Base-by-base conservation (phyloP, 768 basidiomycete genomes). In the Nevesoporus exiguus region DNA sequence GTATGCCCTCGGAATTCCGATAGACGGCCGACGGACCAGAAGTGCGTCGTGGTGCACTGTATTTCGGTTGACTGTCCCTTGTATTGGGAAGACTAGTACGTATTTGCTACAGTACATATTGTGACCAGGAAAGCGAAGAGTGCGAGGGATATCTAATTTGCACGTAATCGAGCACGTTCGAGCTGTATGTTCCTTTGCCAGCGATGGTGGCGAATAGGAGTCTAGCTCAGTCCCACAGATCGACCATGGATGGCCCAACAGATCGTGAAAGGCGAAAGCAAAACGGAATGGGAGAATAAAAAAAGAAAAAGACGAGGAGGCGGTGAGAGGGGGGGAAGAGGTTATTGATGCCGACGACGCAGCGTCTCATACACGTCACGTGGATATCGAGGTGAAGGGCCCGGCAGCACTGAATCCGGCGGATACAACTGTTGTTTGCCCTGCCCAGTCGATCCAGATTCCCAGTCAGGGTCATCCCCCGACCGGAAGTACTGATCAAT, bases 401-500 rank as follows among this genome's bases (percentile, higher is more conserved):
- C 52, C 6, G 22, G 21, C 1, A 36, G n/a, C 22, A 44, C 21
- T 1, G 33, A 19, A 3, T 43, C 51, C 5, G 46, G 8, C 34
- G 1, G 22, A n/a, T 44, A 34, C 45, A 30, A 0, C n/a, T 39
- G 22, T 24, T 43, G 25, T 15, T 15, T 30, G 7, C n/a, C 54
- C n/a, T 43, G 30, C 25, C 11, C 43, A 22, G 34, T 49, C 31
- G 53, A 34, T 8, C n/a, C 49, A 42, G 33, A 37, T 3, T 61
- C 56, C 21, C 25, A 27, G n/a, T 55, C 50, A n/a, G 47, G 47
- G 22, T 63, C 67, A n/a, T 68, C 66, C 7, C 60, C 54, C 34
- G 70, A 61, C 47, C 81, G 78, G 68, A 90, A 90, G 71, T 90
- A 90, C 46, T 77, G 77, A 55, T 90, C 88, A 74, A 90, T 84